phyloP scores from a whole-genome alignment of 768 basidiomycete genomes.

The Boletus edulis region DNA sequence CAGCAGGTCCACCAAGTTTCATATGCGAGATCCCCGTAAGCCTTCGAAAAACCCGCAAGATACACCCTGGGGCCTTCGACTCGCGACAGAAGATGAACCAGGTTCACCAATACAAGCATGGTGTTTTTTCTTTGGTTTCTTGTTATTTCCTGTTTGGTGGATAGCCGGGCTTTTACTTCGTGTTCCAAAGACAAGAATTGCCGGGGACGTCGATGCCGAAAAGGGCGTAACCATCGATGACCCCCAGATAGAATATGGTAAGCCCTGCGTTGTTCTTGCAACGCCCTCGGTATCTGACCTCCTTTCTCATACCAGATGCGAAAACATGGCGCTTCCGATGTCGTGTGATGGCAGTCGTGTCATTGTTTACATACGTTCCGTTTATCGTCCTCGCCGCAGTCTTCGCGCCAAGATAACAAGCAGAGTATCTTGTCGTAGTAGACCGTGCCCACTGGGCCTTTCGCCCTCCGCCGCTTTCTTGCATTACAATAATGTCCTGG shows the following conservation, averaged over 20 bases:
- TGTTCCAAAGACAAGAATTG: constrained; percentile 60
- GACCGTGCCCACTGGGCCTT: background rate
- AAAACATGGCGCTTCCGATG: constrained; percentile 73
- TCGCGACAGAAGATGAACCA: constrained; percentile 51
- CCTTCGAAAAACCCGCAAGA: constrained; percentile 51
- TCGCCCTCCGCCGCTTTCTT: constrained; percentile 16
- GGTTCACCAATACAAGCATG: constrained; percentile 64
- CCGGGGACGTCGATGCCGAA: constrained; percentile 55
- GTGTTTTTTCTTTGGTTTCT: constrained; percentile 75
- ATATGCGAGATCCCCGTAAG: constrained; percentile 78
- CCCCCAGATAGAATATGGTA: constrained; percentile 77
- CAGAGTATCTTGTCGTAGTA: constrained; percentile 11
- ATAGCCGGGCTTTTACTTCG: constrained; percentile 52
- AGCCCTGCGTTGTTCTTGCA: constrained; percentile 23
- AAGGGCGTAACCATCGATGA: constrained; percentile 75
- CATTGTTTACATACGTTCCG: constrained; percentile 73
- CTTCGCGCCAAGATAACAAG: constrained; percentile 43
- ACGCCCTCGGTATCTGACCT: constrained; percentile 1
- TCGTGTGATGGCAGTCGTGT: constrained; percentile 66
- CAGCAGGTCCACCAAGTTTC: constrained; percentile 54
- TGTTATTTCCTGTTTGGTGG: constrained; percentile 61
- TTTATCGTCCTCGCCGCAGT: constrained; percentile 74
- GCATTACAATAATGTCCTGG: constrained; percentile 23
- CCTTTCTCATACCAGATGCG: constrained; percentile 52
- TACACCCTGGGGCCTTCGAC: constrained; percentile 62